Conservation (phyloP, 2,329 filamentous ascomycete species). For the Ceratocystis papillata region DNA sequence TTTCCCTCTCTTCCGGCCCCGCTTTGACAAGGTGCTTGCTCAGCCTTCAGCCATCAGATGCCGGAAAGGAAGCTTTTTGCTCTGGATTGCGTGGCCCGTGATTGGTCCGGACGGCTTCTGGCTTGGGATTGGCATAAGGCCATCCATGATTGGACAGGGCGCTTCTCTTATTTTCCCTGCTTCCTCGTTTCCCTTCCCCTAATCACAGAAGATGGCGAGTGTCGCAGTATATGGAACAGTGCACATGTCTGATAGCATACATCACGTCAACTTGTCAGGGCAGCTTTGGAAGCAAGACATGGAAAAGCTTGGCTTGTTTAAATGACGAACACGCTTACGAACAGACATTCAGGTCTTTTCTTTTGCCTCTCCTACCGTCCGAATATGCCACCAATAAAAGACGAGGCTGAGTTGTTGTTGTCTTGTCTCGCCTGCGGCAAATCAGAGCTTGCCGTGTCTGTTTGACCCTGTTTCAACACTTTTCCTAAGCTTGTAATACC, state of each 20-base stretch:
- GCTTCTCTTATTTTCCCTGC: background rate
- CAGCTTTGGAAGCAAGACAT: background rate
- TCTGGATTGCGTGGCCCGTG: background rate
- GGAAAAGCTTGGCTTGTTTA: background rate
- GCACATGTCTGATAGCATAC: background rate
- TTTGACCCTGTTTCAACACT: background rate
- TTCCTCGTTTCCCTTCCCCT: background rate
- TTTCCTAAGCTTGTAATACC: background rate
- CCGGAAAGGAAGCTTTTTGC: background rate
- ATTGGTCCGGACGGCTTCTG: background rate
- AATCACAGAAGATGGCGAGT: background rate
- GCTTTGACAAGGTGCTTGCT: background rate
- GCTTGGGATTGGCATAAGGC: background rate
- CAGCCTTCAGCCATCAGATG: background rate
- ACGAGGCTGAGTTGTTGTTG: background rate
- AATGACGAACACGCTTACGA: background rate
- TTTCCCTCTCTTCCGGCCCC: background rate
- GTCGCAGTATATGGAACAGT: background rate
- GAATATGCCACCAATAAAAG: background rate
- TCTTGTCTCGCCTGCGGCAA: background rate
- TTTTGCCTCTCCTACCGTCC: background rate
- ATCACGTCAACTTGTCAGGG: background rate
- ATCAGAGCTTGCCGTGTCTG: background rate
- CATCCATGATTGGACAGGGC: background rate
- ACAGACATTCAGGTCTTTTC: background rate